Conservation (phyloP, 1,284 basidiomycete species). For the Laetiporus sulphureus region DNA sequence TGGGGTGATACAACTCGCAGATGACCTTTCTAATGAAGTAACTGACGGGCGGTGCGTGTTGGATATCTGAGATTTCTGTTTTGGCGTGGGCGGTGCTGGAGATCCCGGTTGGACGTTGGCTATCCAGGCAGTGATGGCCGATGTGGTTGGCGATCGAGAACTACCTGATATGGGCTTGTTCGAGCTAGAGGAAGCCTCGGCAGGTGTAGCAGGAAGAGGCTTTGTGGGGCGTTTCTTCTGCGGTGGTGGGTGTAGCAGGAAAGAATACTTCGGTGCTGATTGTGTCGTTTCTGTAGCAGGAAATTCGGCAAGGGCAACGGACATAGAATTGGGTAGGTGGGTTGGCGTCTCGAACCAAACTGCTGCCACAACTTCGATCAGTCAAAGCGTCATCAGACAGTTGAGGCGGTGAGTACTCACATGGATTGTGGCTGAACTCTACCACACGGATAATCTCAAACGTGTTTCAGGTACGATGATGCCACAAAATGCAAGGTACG, state of each 20-base stretch:
- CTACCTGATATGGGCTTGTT: conserved; percentile 25
- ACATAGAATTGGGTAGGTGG: conserved; percentile 15
- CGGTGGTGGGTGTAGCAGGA: conserved; percentile 26
- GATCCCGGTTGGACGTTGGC: conserved; percentile 61
- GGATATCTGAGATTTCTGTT: conserved; percentile 22
- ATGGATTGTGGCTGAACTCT: conserved; percentile 7
- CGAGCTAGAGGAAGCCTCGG: conserved; percentile 24
- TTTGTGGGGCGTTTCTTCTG: conserved; percentile 28
- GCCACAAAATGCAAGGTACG: no score
- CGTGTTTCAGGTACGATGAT: no score
- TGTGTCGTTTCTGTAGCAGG: conserved; percentile 3
- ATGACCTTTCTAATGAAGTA: conserved; percentile 32
- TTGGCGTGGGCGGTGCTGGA: conserved; percentile 37
- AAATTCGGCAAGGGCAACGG: conserved; percentile 12
- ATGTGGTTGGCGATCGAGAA: conserved; percentile 28
- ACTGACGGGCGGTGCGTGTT: conserved; percentile 31
- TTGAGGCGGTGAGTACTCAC: conserved; percentile 6
- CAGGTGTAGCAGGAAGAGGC: conserved; percentile 23
- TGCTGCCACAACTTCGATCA: no score
- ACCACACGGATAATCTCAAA: conserved; percentile 4
- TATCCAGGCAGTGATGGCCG: conserved; percentile 44
- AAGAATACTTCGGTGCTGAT: conserved; percentile 21
- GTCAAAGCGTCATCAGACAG: conserved; percentile 8
- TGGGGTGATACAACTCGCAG: conserved; percentile 25
- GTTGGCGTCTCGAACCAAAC: no score